phyloP scores from a whole-genome alignment of 176 grass and related monocot species.

The Pharus latifolius region DNA sequence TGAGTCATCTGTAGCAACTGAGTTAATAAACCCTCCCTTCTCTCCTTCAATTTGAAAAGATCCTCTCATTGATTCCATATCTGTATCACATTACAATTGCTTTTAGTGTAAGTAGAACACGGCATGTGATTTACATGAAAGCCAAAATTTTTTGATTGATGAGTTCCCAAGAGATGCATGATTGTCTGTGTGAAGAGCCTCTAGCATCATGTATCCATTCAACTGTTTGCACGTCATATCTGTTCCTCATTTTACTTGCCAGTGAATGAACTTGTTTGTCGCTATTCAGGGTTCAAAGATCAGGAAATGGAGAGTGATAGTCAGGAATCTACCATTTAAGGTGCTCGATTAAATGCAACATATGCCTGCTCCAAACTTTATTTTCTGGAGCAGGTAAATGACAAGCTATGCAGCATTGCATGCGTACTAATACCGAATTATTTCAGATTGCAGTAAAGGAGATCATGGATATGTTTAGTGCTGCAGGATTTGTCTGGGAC shows the following conservation, averaged over 20 bases:
- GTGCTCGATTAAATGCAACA: constrained; percentile 32
- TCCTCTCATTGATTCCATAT: neutral
- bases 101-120: neutral
- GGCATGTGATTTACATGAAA: neutral
- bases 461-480: constrained; percentile 61
- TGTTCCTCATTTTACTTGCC: neutral
- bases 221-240: neutral
- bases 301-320: constrained; percentile 84
- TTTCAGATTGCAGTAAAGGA: constrained; percentile 62
- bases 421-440: neutral
- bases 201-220: neutral
- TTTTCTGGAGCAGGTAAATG: neutral
- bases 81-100: neutral
- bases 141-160: neutral
- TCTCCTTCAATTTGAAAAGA: neutral
- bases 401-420: constrained; percentile 22
- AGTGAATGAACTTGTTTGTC: constrained; percentile 12
- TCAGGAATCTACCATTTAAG: constrained; percentile 97
- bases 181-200: neutral
- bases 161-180: neutral
- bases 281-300: constrained; percentile 69
- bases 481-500: constrained; percentile 87
- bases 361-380: neutral
- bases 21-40: neutral
- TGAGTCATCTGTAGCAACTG: neutral